phyloP scores from a whole-genome alignment of 257 asterid genomes.

The Solanum verrucosum region DNA sequence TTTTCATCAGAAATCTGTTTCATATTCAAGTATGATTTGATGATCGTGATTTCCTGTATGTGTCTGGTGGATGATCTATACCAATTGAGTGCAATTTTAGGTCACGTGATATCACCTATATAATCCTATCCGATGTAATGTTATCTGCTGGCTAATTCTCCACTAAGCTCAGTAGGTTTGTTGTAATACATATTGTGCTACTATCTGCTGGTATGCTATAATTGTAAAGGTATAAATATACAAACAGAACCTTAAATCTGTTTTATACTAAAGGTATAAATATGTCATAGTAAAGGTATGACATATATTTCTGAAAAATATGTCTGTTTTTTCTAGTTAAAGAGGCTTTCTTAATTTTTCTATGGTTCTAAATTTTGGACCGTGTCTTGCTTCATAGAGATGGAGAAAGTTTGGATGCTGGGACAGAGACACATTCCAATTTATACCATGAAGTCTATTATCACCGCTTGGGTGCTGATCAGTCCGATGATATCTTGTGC shows the following conservation, averaged over 20 bases:
- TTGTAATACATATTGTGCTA: neutral
- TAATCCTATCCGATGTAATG: neutral
- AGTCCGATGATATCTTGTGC: constrained; percentile 83
- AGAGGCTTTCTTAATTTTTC: neutral
- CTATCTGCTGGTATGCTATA: neutral
- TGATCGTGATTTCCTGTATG: neutral
- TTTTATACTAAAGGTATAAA: neutral
- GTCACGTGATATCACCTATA: neutral
- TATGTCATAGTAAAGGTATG: neutral
- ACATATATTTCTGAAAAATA: neutral
- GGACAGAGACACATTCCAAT: constrained; percentile 74
- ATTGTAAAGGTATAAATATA: neutral
- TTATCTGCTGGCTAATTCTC: neutral
- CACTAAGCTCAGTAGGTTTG: neutral
- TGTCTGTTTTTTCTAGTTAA: neutral
- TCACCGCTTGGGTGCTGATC: constrained; percentile 83
- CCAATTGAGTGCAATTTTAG: neutral
- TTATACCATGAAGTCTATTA: constrained; percentile 81
- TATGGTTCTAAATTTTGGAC: neutral
- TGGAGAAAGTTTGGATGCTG: constrained; percentile 77
- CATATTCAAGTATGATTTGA: neutral
- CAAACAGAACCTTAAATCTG: neutral
- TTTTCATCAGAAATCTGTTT: neutral
- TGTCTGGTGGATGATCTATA: neutral
- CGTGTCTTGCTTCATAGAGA: constrained; percentile 39